These are phyloP conservation scores for Mortierella sp. DNA, from an alignment of 371 early-diverging fungal genomes.

Conservation along the genomic window DNA sequence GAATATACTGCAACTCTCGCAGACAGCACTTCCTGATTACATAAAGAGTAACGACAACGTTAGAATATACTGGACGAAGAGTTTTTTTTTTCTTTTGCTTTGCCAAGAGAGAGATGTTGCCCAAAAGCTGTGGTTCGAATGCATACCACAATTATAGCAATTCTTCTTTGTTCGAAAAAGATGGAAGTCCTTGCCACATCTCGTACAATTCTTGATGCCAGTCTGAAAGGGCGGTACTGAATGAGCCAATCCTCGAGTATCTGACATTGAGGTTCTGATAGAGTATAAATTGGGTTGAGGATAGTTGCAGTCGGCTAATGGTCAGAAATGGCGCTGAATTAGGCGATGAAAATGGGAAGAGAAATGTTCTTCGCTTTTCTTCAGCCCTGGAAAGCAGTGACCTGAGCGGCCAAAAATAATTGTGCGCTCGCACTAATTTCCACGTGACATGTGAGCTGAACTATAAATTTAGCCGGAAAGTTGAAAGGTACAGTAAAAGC, in stretches of 20 bases:
- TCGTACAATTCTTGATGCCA: constrained; percentile 37
- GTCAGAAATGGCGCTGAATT: neutral
- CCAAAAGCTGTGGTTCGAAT: neutral
- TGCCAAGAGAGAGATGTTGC: neutral
- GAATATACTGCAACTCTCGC: constrained; percentile 42
- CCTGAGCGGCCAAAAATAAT: too few relatives aligned
- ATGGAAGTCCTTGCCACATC: constrained; percentile 56
- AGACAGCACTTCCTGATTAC: constrained; percentile 38
- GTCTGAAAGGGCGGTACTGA: constrained; percentile 41
- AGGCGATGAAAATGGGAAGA: neutral
- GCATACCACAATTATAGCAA: constrained; percentile 51
- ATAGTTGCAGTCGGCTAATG: neutral
- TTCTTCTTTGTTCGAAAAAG: constrained; percentile 44
- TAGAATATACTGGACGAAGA: neutral
- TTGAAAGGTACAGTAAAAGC: too few relatives aligned
- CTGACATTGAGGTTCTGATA: neutral
- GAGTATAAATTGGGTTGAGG: neutral
- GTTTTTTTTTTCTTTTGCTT: too few relatives aligned
- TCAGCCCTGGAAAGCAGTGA: too few relatives aligned
- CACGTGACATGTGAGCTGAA: too few relatives aligned
- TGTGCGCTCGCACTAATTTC: too few relatives aligned
- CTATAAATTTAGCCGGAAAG: too few relatives aligned
- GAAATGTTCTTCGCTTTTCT: too few relatives aligned
- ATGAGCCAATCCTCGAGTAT: constrained; percentile 32
- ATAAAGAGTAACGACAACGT: neutral